Percentiles rank a stretch among this genome's conserved stretches.
These are phyloP conservation scores for Wickerhamiella parazyma DNA, from an alignment of 805 yeast genomes.

Conservation along the genomic window DNA sequence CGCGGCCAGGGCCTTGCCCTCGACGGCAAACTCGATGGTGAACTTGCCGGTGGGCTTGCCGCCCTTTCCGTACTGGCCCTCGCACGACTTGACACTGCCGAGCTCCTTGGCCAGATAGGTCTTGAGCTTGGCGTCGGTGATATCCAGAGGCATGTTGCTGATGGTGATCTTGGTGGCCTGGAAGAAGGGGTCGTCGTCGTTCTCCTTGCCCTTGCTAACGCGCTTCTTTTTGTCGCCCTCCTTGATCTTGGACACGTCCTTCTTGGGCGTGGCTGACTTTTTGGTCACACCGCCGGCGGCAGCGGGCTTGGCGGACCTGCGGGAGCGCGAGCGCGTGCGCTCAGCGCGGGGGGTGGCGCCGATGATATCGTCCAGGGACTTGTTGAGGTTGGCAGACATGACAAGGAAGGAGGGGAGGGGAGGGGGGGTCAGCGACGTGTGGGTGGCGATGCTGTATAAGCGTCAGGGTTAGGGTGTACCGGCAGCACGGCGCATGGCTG, in stretches of 20 bases:
- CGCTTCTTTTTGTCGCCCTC: constrained; percentile 11
- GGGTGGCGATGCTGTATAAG: neutral
- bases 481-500: too few species aligned
- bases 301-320: constrained; percentile 16
- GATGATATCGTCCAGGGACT: constrained; percentile 89
- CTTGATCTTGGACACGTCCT: constrained; percentile 23
- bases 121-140: constrained; percentile 27
- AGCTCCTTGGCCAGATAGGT: constrained; percentile 79
- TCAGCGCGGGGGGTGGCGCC: constrained; percentile 31
- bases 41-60: constrained; percentile 91
- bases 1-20: constrained; percentile 62
- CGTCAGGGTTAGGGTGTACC: too few species aligned
- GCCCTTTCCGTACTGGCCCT: constrained; percentile 66
- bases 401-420: neutral
- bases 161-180: constrained; percentile 67
- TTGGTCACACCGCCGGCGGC: constrained; percentile 22
- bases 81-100: constrained; percentile 66
- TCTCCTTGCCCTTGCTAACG: constrained; percentile 13
- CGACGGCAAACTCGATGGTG: constrained; percentile 59
- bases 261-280: constrained; percentile 15
- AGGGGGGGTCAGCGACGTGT: neutral
- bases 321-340: constrained; percentile 8
- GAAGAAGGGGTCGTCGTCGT: constrained; percentile 31
- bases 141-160: constrained; percentile 41
- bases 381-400: constrained; percentile 53